A percentile compares a stretch with the other conserved stretches of the same genome.
phyloP scores from a whole-genome alignment of 305 asterid species.

The Fraxinus sp. region DNA sequence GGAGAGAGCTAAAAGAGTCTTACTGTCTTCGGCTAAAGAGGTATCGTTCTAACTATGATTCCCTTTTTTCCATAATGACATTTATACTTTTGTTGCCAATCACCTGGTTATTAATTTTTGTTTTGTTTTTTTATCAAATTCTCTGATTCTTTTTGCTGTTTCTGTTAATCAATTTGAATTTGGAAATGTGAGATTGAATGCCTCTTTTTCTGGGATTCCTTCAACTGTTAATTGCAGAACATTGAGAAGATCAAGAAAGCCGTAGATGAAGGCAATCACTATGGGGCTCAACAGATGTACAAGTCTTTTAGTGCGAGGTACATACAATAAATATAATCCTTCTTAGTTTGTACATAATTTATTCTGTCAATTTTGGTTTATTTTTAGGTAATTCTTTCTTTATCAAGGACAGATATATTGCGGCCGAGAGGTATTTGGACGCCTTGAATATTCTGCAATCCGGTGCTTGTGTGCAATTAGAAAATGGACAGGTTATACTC shows the following conservation, averaged over 20 bases:
- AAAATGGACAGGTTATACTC: constrained; percentile 61
- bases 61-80: neutral
- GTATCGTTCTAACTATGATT: constrained; percentile 28
- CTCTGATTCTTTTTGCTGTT: neutral
- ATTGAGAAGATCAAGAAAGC: constrained; percentile 71
- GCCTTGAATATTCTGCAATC: constrained; percentile 82
- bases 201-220: constrained; percentile 1
- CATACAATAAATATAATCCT: neutral
- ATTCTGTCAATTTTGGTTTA: constrained; percentile 5
- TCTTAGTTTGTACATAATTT: neutral
- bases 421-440: constrained; percentile 62
- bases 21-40: constrained; percentile 62
- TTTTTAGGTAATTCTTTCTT: constrained; percentile 7
- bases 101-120: neutral
- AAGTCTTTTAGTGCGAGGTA: constrained; percentile 85
- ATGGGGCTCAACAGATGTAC: constrained; percentile 97
- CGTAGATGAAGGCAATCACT: constrained; percentile 71
- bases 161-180: neutral
- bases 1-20: constrained; percentile 53
- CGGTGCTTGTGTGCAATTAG: constrained; percentile 88
- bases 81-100: neutral
- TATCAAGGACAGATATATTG: constrained; percentile 50
- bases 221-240: constrained; percentile 43
- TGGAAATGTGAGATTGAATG: neutral
- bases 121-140: neutral